Evolutionary conservation across 2,329 filamentous ascomycete genomes (phyloP), one percentile per base, ranked within the genome.

Genomic region (Penicillium griseofulvum): DNA sequence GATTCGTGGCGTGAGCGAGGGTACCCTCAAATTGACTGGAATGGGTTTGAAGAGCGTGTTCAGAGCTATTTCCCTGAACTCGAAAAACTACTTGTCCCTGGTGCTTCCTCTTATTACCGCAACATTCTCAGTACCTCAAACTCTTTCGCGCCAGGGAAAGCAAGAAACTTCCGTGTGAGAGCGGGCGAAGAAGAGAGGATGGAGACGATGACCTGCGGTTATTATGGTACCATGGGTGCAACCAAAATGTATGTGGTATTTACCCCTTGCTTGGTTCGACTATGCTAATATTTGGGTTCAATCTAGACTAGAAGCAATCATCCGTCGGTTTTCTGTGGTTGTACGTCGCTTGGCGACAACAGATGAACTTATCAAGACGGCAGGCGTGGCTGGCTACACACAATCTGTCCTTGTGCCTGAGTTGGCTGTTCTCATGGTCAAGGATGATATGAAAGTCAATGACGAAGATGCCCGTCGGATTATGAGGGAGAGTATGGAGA

Each of bases 341-440:
- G 73, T 93, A 29, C 84, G 87, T 55, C 78, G 82, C 60, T 80
- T 83, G 52, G 84, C 87, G 2, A 76, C 85, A 16, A 78, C 81
- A 49, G 89, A 93, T 67, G 75, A 78, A 16, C 77, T 90, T 17
- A 83, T 92, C 55, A 82, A 87, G 14, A 82, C 83, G 1, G 80
- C 87, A 31, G 87, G 88, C 1, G 81, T 87, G 34, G 83, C 84
- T 5, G 82, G 81, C 24, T 93, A 87, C 64, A 84, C 91, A 2
- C 87, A 91, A 71, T 79, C 81, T 1, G 89, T 93, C 1, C 75
- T 96, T 57, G 89, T 95, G 24, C 89, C 90, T 0, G 91, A 96
- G 65, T 64, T 85, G 42, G 78, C 80, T 1, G 70, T 81, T 2
- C 62, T 75, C 52, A 69, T 87, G 17, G 81, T 87, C 17, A 82